Percentiles rank a stretch among this genome's conserved stretches.
These are phyloP conservation scores for Suhomyces kunorum DNA, from an alignment of 1,139 yeast genomes.

Conservation along the genomic window DNA sequence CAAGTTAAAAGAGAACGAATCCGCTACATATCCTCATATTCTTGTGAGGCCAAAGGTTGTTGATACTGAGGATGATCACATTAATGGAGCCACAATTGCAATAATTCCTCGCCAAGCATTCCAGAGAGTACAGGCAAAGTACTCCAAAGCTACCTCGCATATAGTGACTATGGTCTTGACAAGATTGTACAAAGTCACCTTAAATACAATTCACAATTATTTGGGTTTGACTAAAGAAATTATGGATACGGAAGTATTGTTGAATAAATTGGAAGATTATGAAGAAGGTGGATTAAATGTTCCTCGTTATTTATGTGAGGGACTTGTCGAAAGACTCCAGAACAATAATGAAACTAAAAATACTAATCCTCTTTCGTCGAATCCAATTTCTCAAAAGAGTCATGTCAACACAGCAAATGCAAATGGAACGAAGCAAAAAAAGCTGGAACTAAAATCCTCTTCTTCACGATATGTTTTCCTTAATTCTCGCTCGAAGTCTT, in stretches of 20 bases:
- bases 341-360: conserved; percentile 7
- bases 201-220: conserved; percentile 85
- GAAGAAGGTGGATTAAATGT: conserved; percentile 25
- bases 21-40: conserved; percentile 39
- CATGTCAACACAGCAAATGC: conserved; percentile 1
- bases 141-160: conserved; percentile 89
- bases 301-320: conserved; percentile 65
- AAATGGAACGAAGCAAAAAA: background rate
- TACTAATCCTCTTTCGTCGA: conserved; percentile 5
- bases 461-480: conserved; percentile 65
- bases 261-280: conserved; percentile 51
- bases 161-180: conserved; percentile 91
- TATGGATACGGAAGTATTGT: conserved; percentile 67
- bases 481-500: conserved; percentile 58
- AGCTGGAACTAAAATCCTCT: conserved; percentile 15
- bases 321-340: conserved; percentile 50
- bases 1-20: background rate
- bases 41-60: conserved; percentile 58
- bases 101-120: conserved; percentile 88
- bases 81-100: conserved; percentile 74
- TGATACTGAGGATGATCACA: conserved; percentile 12
- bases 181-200: conserved; percentile 83
- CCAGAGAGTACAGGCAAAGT: conserved; percentile 66
- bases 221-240: conserved; percentile 83
- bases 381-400: conserved; percentile 2